phyloP scores from a whole-genome alignment of 2,329 filamentous ascomycete species.

The Emmonsiellopsis sp. region DNA sequence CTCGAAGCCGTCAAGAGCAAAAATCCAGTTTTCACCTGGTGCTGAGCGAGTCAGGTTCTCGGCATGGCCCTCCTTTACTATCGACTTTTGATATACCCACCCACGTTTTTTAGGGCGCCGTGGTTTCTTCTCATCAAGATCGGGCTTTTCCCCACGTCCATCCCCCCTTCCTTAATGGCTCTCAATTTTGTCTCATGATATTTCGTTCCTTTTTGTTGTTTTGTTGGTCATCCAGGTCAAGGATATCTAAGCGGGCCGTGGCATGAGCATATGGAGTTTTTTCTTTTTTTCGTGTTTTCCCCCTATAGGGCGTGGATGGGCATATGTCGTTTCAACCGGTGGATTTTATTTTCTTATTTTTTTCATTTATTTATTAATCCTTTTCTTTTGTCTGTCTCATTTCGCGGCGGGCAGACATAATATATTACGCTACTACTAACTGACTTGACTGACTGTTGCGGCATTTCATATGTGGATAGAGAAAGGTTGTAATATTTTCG shows the following conservation, averaged over 20 bases:
- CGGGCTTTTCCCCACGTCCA: not conserved
- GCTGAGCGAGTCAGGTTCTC: conserved; percentile 43
- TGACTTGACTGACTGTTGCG: too few species aligned
- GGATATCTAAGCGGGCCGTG: not conserved
- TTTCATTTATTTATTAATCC: not conserved
- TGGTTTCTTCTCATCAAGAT: not conserved
- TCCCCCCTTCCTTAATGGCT: too few species aligned
- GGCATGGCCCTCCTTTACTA: too few species aligned
- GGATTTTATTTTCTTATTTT: not conserved
- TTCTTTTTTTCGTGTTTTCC: not conserved
- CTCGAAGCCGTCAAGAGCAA: conserved; percentile 91
- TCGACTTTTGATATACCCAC: not conserved
- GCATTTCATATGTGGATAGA: too few species aligned
- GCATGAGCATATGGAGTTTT: conserved; percentile 3
- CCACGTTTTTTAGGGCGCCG: not conserved
- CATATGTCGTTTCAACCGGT: not conserved
- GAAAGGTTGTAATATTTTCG: too few species aligned
- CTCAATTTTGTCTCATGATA: not conserved
- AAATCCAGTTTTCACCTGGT: conserved; percentile 97
- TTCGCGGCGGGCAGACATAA: too few species aligned
- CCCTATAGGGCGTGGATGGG: too few species aligned
- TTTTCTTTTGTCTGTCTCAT: too few species aligned
- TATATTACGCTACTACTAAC: too few species aligned
- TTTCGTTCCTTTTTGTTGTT: not conserved
- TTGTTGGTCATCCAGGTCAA: not conserved